phyloP scores from a whole-genome alignment of 345 rosid genomes.

The Eucalyptus fibrosa region DNA sequence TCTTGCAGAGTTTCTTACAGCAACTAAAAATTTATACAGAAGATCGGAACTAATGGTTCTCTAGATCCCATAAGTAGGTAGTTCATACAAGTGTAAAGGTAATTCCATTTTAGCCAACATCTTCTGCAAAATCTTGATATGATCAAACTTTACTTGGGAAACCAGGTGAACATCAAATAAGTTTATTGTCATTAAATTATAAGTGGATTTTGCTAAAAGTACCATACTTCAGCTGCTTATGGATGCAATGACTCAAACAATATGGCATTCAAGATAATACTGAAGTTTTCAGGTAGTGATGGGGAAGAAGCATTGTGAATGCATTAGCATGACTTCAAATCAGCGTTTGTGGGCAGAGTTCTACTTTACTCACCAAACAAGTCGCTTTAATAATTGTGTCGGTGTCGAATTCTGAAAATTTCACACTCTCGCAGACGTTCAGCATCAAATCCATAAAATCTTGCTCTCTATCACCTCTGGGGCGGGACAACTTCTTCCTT shows the following conservation, averaged over 20 bases:
- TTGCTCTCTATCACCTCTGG: not conserved
- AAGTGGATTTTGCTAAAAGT: not conserved
- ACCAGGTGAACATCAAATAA: not conserved
- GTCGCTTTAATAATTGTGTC: slow-evolving; percentile 20
- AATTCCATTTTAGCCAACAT: not conserved
- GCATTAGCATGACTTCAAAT: not conserved
- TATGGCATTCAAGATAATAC: not conserved
- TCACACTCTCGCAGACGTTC: not conserved
- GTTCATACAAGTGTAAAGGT: not conserved
- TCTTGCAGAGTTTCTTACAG: not conserved
- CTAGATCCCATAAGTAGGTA: not conserved
- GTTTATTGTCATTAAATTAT: not conserved
- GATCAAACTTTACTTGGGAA: not conserved
- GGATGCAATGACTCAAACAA: not conserved
- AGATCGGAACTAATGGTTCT: not conserved
- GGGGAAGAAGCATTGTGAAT: not conserved
- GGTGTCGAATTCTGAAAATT: not conserved
- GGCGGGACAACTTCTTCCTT: not conserved
- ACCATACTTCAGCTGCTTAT: not conserved
- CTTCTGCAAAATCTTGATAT: not conserved
- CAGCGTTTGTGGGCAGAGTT: not conserved
- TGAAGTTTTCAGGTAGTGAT: not conserved
- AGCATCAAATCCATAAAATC: slow-evolving; percentile 36
- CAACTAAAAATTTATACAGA: not conserved
- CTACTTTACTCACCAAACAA: slow-evolving; percentile 12